phyloP scores from a whole-genome alignment of 179 eudicot species.

The Dionaea muscipula region DNA sequence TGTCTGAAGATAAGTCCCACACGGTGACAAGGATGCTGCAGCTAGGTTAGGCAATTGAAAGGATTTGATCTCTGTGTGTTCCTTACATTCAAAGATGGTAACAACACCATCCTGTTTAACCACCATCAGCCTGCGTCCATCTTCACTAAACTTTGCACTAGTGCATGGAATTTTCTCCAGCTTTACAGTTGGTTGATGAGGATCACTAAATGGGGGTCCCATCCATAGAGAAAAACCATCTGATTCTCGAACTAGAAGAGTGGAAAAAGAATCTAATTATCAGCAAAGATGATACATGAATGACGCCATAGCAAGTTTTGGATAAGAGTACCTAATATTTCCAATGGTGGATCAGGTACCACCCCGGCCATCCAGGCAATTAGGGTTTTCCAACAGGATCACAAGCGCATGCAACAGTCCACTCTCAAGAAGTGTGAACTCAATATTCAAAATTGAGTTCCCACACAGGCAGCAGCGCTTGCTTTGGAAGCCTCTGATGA shows the following conservation, averaged over 20 bases:
- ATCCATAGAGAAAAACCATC: slow-evolving; percentile 58
- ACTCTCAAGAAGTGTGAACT: too few relatives aligned
- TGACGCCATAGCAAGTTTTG: neutral
- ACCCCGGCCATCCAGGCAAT: slow-evolving; percentile 31
- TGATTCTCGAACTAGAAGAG: slow-evolving; percentile 51
- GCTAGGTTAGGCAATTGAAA: slow-evolving; percentile 45
- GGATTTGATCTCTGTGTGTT: slow-evolving; percentile 43
- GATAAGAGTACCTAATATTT: slow-evolving; percentile 35
- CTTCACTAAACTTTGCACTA: slow-evolving; percentile 58
- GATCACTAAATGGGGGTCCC: slow-evolving; percentile 68
- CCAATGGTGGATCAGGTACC: slow-evolving; percentile 35
- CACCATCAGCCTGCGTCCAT: slow-evolving; percentile 72
- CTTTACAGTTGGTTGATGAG: slow-evolving; percentile 44
- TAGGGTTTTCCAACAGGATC: neutral
- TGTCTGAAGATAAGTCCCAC: slow-evolving; percentile 79
- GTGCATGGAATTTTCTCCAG: slow-evolving; percentile 45
- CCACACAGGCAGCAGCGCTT: too few relatives aligned
- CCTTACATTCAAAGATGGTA: slow-evolving; percentile 51
- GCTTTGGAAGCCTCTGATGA: too few relatives aligned
- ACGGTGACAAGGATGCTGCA: slow-evolving; percentile 58
- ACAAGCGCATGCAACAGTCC: too few relatives aligned
- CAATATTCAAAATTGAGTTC: too few relatives aligned
- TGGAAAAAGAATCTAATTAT: slow-evolving; percentile 7
- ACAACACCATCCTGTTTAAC: slow-evolving; percentile 42
- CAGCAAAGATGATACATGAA: neutral